A percentile compares a stretch with the other conserved stretches of the same genome.
These are phyloP conservation scores for Beta lomatogona DNA, from an alignment of 179 eudicot species.

Conservation along the genomic window DNA sequence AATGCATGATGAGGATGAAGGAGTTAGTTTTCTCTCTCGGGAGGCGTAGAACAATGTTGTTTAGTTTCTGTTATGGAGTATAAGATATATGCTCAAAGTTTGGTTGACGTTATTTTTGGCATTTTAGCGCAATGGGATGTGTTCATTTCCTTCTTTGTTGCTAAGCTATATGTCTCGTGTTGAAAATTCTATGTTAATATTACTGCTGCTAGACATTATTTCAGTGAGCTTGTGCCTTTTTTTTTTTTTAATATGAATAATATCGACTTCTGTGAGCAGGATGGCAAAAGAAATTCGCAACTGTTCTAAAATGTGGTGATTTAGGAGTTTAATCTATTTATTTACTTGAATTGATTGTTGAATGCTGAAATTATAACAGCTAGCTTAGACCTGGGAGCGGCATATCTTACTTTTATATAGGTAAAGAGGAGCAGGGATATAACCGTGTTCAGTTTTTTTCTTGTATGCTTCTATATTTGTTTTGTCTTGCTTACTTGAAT, in stretches of 20 bases:
- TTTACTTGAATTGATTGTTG: not conserved
- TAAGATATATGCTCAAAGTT: not conserved
- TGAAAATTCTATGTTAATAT: not conserved
- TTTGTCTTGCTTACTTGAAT: not conserved
- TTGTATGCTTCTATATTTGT: not conserved
- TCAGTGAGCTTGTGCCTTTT: not conserved
- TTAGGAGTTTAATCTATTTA: not conserved
- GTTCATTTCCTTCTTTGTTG: not conserved
- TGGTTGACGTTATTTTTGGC: slow-evolving; percentile 5
- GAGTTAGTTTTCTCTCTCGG: not conserved
- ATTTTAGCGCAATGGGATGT: not conserved
- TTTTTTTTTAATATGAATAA: not conserved
- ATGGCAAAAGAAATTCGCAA: not conserved
- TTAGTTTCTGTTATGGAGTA: not conserved
- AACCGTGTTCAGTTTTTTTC: not conserved
- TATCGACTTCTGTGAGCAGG: not conserved
- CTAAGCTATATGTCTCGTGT: not conserved
- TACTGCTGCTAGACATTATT: not conserved
- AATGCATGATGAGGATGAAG: not conserved
- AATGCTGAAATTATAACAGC: slow-evolving; percentile 6
- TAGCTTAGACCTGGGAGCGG: not conserved
- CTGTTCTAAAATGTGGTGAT: not conserved
- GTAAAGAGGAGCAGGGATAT: not conserved
- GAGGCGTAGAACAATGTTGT: not conserved
- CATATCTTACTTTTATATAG: not conserved